Percentiles rank a stretch among this genome's conserved stretches.
These are phyloP conservation scores for Cladosporium sp. DNA, from an alignment of 2,329 filamentous ascomycete species.

Conservation along the genomic window DNA sequence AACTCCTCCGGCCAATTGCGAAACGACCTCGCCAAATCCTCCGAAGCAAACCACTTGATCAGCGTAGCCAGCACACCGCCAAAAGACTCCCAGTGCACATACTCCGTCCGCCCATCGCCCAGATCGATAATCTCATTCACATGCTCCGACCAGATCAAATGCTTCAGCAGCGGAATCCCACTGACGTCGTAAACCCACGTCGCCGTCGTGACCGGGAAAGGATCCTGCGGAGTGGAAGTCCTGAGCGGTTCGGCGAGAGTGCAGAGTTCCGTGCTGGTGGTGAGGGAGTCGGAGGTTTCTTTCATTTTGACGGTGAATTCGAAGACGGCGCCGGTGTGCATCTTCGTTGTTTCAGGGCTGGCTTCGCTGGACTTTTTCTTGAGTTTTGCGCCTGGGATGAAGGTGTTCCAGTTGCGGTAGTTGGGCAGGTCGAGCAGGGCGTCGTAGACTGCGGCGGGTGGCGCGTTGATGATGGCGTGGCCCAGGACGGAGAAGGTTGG, in stretches of 20 bases:
- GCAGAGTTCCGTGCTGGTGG: conserved; percentile 39
- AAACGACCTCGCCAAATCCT: conserved; percentile 42
- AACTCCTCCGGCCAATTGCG: conserved; percentile 46
- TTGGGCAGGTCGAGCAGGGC: conserved; percentile 48
- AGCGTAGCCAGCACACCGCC: conserved; percentile 45
- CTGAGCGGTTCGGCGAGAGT: conserved; percentile 39
- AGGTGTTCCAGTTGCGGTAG: conserved; percentile 52
- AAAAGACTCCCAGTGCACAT: conserved; percentile 51
- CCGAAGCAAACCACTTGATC: conserved; percentile 47
- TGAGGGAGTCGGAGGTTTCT: conserved; percentile 28
- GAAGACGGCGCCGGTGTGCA: conserved; percentile 46
- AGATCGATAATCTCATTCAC: conserved; percentile 51
- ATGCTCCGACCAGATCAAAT: conserved; percentile 47
- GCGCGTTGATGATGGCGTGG: conserved; percentile 43
- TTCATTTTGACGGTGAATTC: conserved; percentile 49
- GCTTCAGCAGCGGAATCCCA: conserved; percentile 32
- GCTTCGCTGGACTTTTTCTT: conserved; percentile 43
- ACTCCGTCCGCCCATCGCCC: conserved; percentile 38
- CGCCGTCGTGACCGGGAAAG: conserved; percentile 33
- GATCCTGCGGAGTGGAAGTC: conserved; percentile 27
- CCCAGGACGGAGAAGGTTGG: conserved; percentile 36
- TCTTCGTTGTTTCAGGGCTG: conserved; percentile 25
- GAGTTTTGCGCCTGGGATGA: conserved; percentile 50
- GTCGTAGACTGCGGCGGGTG: conserved; percentile 47
- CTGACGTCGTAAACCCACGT: conserved; percentile 38